Evolutionary conservation across 306 rosid genomes (phyloP), one percentile per base, ranked within the genome.

Genomic region (Begonia masoniana): DNA sequence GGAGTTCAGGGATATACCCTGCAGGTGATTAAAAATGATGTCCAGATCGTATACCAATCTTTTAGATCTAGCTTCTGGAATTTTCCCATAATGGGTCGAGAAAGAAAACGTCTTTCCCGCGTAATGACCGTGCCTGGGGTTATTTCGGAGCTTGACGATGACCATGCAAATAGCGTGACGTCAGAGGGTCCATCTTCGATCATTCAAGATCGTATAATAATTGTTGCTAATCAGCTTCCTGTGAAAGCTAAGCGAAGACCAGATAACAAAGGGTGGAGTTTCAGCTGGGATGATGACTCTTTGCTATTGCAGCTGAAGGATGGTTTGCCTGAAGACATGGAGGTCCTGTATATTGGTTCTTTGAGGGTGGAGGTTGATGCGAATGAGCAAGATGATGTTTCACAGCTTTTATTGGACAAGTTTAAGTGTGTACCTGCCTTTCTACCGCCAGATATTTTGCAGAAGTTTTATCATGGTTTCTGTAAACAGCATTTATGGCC

Each of bases 401-500:
- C 88, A 0, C 84, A 75, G 63, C 65, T 77, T 46, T 59, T 81
- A 61, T 73, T 81, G 57, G 88, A 81, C 21, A 74, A 67, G 69
- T 81, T 81, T 41, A 75, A 75, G 64, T 77, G 88, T 41, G 88
- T 81, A 12, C 88, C 88, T 0, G 83, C 88, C 0, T 81, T 81
- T 59, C 55, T 81, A 51, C 88, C 88, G 0, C 12, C 61, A 8
- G 82, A 78, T 12, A 72, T 78, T 35, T 62, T 74, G 65, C 39
- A 63, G 0, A 81, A 67, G 63, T 81, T 78, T 62, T 81, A 81
- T 50, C 84, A 77, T 54, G 88, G 88, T 41, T 81, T 81, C 41
- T 81, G 88, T 51, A 81, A 81, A 68, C 88, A 81, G 73, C 78
- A 81, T 26, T 56, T 81, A 59, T 81, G 88, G 88, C 88, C 82